Evolutionary conservation across 441 rosid species (phyloP).

Genomic region (Bruguiera hainesii): DNA sequence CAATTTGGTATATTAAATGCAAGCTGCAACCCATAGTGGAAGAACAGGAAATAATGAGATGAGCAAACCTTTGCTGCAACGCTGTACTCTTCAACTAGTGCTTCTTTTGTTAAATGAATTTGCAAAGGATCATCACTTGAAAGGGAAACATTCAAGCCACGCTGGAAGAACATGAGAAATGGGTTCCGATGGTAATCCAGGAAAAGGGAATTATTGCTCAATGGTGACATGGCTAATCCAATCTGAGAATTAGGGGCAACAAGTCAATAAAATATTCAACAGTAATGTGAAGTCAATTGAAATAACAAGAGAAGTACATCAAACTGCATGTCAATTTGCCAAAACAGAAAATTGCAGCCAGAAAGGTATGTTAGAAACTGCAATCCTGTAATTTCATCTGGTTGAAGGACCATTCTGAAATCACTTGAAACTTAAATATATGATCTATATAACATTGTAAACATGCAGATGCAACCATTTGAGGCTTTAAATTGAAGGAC

Average conservation of each 20-base stretch:
- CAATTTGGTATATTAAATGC: not conserved
- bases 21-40: not conserved
- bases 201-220: conserved; percentile 64
- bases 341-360: not conserved
- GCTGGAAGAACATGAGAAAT: conserved; percentile 50
- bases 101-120: conserved; percentile 71
- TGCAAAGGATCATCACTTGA: conserved; percentile 81
- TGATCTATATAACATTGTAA: not conserved
- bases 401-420: not conserved
- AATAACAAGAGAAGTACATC: not conserved
- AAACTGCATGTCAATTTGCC: not conserved
- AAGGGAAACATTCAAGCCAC: conserved; percentile 64
- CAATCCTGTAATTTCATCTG: conserved; percentile 10
- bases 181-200: conserved; percentile 61
- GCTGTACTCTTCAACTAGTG: conserved; percentile 64
- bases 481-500: too few species aligned
- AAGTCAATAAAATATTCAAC: not conserved
- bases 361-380: not conserved
- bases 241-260: conserved; percentile 28
- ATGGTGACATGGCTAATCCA: conserved; percentile 64
- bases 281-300: not conserved
- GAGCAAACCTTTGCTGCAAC: conserved; percentile 55
- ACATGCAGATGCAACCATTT: too few species aligned
- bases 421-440: not conserved
- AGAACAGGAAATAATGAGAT: not conserved